phyloP scores from a whole-genome alignment of 305 asterid species.

The Stenogyne calaminthoides region DNA sequence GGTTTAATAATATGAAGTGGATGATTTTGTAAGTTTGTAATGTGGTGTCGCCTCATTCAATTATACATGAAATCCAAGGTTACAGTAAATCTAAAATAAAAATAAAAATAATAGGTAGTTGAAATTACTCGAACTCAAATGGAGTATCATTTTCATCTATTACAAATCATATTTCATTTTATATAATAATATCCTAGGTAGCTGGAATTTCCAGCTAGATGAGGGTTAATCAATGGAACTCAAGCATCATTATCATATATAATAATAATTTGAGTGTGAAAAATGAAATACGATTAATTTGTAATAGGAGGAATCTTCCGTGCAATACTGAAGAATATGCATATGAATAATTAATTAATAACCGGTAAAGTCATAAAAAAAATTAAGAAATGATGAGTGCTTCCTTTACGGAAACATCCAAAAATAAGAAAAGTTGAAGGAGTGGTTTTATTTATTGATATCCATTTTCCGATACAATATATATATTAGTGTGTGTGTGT shows the following conservation, averaged over 20 bases:
- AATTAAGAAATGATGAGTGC: not conserved
- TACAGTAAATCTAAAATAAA: not conserved
- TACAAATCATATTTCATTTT: not conserved
- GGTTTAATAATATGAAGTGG: not conserved
- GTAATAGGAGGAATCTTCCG: not conserved
- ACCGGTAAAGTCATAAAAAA: not conserved
- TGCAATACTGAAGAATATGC: not conserved
- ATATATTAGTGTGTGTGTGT: not conserved
- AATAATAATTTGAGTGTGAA: not conserved
- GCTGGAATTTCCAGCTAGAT: not conserved
- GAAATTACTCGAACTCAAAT: not conserved
- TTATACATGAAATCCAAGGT: not conserved
- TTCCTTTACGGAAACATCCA: conserved; percentile 1
- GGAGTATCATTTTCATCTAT: not conserved
- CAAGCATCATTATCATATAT: not conserved
- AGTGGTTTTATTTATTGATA: not conserved
- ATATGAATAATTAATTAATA: not conserved
- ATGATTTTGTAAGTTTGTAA: not conserved
- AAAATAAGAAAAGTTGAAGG: not conserved
- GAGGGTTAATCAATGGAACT: not conserved
- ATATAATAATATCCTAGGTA: not conserved
- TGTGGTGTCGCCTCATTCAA: no score
- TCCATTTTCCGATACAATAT: not conserved
- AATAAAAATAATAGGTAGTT: not conserved
- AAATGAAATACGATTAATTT: not conserved